Conservation (phyloP, 345 rosid species). For the Syzygium aqueum region DNA sequence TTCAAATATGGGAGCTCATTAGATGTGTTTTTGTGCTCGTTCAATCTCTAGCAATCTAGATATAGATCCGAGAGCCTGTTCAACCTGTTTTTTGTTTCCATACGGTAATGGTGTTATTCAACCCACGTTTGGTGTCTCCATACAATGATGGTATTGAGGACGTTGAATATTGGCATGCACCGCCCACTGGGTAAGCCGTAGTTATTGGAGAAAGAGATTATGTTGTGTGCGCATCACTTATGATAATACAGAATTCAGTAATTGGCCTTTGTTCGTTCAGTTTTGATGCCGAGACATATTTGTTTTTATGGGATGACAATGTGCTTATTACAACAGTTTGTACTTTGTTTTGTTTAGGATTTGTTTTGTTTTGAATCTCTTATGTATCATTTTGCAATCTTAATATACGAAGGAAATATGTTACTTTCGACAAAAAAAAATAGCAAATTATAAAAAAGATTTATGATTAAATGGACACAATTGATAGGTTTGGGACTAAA, state of each 20-base stretch:
- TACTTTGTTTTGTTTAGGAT: neutral
- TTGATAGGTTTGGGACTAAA: neutral
- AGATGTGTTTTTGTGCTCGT: fast-evolving
- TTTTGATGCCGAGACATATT: neutral
- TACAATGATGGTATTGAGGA: neutral
- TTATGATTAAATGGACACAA: neutral
- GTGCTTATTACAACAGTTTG: neutral
- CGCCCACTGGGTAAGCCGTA: neutral
- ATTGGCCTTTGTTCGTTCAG: fast-evolving
- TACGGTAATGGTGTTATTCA: neutral
- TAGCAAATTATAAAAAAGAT: fast-evolving
- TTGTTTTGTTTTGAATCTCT: neutral
- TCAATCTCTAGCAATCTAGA: neutral
- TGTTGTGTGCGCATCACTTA: neutral
- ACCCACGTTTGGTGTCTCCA: neutral
- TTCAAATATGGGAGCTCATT: neutral
- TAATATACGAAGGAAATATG: neutral
- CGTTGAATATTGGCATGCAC: fast-evolving
- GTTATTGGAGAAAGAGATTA: neutral
- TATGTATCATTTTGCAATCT: neutral
- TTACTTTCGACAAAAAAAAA: neutral
- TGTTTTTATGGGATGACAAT: neutral
- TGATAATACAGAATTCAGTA: neutral
- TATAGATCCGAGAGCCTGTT: neutral
- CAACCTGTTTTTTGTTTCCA: neutral